Evolutionary conservation across 2,329 filamentous ascomycete genomes (phyloP).

Genomic region (Celoporthe dispersa): DNA sequence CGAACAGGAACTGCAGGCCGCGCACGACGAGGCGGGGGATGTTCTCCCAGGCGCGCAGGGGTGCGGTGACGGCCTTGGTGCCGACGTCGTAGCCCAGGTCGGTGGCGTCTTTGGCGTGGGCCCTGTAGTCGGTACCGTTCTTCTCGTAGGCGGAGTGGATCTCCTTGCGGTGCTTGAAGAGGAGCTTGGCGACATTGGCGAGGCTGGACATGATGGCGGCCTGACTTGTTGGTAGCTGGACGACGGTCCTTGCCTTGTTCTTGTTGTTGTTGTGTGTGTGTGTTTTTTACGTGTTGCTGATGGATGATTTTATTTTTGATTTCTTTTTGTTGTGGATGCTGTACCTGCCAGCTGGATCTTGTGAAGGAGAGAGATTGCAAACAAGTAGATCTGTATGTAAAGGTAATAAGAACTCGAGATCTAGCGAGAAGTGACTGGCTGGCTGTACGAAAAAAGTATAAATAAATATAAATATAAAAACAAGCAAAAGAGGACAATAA

Average conservation of each 20-base stretch:
- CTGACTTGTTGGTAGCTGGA: background rate
- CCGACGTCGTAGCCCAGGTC: conserved; percentile 33
- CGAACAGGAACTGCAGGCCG: conserved; percentile 71
- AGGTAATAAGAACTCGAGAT: background rate
- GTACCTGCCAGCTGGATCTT: conserved; percentile 8
- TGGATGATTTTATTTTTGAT: background rate
- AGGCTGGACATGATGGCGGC: conserved; percentile 8
- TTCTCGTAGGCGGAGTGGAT: conserved; percentile 22
- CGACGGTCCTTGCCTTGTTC: background rate
- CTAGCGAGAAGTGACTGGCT: background rate
- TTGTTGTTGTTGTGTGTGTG: background rate
- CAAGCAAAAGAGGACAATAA: background rate
- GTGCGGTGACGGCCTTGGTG: conserved; percentile 49
- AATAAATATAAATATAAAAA: background rate
- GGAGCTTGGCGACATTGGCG: conserved; percentile 20
- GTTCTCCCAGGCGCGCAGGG: conserved; percentile 51
- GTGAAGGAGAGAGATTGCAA: background rate
- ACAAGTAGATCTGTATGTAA: background rate
- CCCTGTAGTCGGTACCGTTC: conserved; percentile 26
- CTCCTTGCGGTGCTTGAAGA: conserved; percentile 20
- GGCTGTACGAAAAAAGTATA: background rate
- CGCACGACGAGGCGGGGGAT: conserved; percentile 60
- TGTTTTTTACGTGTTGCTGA: background rate
- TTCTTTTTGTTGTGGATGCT: background rate
- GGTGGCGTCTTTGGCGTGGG: conserved; percentile 26